Base-by-base conservation (phyloP, 2,329 filamentous ascomycete genomes). In the Botryotinia globosa region DNA sequence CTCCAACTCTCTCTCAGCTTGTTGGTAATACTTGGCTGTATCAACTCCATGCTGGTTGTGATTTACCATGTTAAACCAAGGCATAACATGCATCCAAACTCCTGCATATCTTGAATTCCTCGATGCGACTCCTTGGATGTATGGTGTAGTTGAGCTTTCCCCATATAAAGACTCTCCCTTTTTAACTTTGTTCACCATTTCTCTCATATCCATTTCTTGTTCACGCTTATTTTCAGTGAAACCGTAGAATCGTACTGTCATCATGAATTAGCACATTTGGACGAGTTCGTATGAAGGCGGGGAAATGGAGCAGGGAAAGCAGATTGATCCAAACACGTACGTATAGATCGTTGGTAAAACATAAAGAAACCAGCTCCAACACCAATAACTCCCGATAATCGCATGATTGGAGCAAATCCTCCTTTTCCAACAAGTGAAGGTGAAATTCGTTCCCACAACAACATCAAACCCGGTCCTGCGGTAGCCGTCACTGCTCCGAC, bases 31-130 rank as follows among this genome's bases (percentile, higher is more conserved):
- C 86, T 99, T 99, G 76, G 95, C 94, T 45, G 96, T 99, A 82
- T 99, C 96, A 73, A 99, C 93, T 78, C 96, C 96, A 82, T 99
- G 96, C 82, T 90, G 88, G 81, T 89, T 91, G 84, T 99, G 96
- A 84, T 99, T 98, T 80, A 97, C 95, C 84, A 99, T 92, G 86
- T 99, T 99, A 85, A 97, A 95, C 96, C 94, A 98, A 56, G 95
- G 94, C 72, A 99, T 85, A 71, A 95, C 89, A 81, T 94, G 92
- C 77, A 93, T 85, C 83, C 95, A 96, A 45, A 96, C 86, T 58
- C 92, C 92, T 54, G 93, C 91, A 86, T 97, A 98, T 81, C 96
- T 88, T 80, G 94, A 97, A 85, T 99, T 97, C 78, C 96, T 88
- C 74, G 93, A 90, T 69, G 96, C 94, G 56, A 98, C 92, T 74